Evolutionary conservation across 805 yeast genomes (phyloP).

Genomic region (Lipomyces yamanashiensis): DNA sequence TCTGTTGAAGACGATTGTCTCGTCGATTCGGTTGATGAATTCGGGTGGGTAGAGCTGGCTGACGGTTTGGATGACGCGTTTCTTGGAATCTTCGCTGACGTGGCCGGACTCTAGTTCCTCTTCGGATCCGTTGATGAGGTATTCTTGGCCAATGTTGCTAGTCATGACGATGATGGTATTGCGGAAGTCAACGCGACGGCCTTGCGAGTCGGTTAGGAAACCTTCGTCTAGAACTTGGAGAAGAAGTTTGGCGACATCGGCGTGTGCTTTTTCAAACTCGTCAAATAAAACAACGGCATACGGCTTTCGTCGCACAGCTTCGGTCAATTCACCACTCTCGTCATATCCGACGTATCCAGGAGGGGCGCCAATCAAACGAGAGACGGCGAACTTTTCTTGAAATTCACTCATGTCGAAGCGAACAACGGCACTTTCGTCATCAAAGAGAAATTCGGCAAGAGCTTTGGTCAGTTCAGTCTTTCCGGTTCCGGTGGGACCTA

Average conservation of each 20-base stretch:
- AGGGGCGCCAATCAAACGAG: conserved; percentile 94
- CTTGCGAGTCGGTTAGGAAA: conserved; percentile 90
- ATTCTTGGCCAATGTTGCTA: conserved; percentile 93
- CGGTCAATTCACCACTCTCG: conserved; percentile 91
- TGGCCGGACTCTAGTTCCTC: conserved; percentile 50
- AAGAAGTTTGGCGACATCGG: conserved; percentile 87
- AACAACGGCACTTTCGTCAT: conserved; percentile 82
- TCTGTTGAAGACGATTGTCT: conserved; percentile 89
- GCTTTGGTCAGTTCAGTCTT: conserved; percentile 95
- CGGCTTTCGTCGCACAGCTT: conserved; percentile 93
- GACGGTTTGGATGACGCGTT: conserved; percentile 68
- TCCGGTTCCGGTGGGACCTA: conserved; percentile 99
- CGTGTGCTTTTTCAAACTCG: conserved; percentile 96
- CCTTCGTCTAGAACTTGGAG: conserved; percentile 96
- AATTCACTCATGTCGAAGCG: conserved; percentile 98
- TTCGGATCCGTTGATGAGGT: conserved; percentile 66
- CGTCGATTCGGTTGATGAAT: conserved; percentile 92
- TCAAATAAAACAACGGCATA: conserved; percentile 91
- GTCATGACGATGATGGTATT: conserved; percentile 97
- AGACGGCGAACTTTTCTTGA: conserved; percentile 90
- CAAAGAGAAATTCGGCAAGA: conserved; percentile 88
- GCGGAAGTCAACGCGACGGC: conserved; percentile 90
- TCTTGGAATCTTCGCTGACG: conserved; percentile 59
- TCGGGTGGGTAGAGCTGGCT: conserved; percentile 86
- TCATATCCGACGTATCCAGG: conserved; percentile 98